Base-by-base conservation (phyloP, 176 grass and related monocot species). In the Rhipidocladum racemiflorum region DNA sequence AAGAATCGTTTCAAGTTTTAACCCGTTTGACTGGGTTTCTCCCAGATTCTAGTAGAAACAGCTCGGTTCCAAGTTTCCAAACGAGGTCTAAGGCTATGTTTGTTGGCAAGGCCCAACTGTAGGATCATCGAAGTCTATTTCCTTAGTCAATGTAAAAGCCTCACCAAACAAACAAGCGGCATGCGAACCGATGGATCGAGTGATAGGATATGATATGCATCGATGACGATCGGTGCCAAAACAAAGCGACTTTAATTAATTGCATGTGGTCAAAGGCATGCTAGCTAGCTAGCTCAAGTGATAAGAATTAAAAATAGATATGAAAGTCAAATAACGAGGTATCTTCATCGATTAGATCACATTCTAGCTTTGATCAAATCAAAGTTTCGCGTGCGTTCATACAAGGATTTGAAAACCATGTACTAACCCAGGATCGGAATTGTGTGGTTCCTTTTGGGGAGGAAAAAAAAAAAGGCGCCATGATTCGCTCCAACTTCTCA, bases 191-290 rank as follows among this genome's bases (percentile, higher is more conserved):
- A 71, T 46, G 5, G 7, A 59, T n/a, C n/a, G 16, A 61, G 34
- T 11, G 9, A 24, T 23, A 23, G 23, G n/a, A 56, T 24, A 56
- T 11, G 8, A n/a, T n/a, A n/a, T n/a, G n/a, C 53, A 23, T n/a
- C 21, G 49, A 38, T 34, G 11, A 15, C n/a, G n/a, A n/a, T n/a
- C n/a, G n/a, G 24, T 35, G 7, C 39, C 53, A n/a, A 55, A 55
- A 7, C 5, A n/a, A 66, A 15, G 34, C n/a, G n/a, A 38, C 36
- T 71, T 46, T 18, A 61, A 60, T 72, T 16, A 61, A 17, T 36
- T 48, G 54, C 54, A 48, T 60, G 27, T 48, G 51, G 53, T 72
- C 79, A 71, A 57, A 81, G 27, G 68, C 68, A 48, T 48, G 13
- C 40, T 25, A 24, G 40, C 68, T 48, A 24, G 67, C 68, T 48